Percentiles rank a stretch among this genome's conserved stretches.
phyloP scores from a whole-genome alignment of 2,329 filamentous ascomycete species.

The Fusarium algeriense region DNA sequence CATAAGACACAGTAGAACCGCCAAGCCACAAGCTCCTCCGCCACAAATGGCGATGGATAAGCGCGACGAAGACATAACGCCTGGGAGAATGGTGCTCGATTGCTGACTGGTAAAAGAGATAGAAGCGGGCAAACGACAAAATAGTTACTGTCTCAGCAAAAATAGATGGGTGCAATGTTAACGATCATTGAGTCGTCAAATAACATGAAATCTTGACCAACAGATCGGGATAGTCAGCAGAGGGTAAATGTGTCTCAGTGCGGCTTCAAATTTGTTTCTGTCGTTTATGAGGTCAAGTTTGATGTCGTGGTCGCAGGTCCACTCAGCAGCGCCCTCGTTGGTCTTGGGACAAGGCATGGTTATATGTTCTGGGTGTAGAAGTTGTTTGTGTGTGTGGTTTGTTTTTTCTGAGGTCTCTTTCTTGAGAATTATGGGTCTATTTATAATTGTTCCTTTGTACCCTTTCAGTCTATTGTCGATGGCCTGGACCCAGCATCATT shows the following conservation, averaged over 20 bases:
- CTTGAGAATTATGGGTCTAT: neutral
- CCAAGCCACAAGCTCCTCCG: too few relatives aligned
- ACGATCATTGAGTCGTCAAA: too few relatives aligned
- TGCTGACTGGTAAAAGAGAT: too few relatives aligned
- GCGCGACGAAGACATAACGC: too few relatives aligned
- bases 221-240: neutral
- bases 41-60: too few relatives aligned
- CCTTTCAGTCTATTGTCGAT: fast-evolving
- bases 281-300: neutral
- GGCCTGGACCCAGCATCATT: fast-evolving
- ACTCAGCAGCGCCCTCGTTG: neutral
- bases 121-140: too few relatives aligned
- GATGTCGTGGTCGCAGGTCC: neutral
- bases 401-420: neutral
- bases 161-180: too few relatives aligned
- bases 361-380: neutral
- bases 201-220: too few relatives aligned
- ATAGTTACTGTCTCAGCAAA: too few relatives aligned
- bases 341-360: neutral
- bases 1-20: too few relatives aligned
- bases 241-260: neutral
- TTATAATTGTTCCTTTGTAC: too few relatives aligned
- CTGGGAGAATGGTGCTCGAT: too few relatives aligned
- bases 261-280: neutral
- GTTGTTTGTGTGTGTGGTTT: neutral